A percentile compares a stretch with the other conserved stretches of the same genome.
These are phyloP conservation scores for Malassezia brasiliensis DNA, from an alignment of 1,284 basidiomycete genomes.

Conservation along the genomic window DNA sequence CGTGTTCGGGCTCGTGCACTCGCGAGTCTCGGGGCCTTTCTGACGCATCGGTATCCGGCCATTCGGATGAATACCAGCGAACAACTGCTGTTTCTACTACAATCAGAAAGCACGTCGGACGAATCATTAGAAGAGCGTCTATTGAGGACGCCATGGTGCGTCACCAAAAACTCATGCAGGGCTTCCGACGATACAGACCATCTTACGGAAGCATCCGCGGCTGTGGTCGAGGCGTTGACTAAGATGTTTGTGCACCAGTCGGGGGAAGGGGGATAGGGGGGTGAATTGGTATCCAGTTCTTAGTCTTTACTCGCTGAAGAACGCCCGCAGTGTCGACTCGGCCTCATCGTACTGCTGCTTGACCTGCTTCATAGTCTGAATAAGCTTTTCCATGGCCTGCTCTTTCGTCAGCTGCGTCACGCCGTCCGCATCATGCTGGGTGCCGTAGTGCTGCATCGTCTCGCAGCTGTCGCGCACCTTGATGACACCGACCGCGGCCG, in stretches of 20 bases:
- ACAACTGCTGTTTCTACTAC: slow-evolving; percentile 6
- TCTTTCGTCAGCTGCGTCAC: slow-evolving; percentile 24
- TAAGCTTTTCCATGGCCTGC: slow-evolving; percentile 28
- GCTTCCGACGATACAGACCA: background rate
- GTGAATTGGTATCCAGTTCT: background rate
- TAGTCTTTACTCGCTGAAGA: slow-evolving; percentile 37
- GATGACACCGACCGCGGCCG: slow-evolving; percentile 73
- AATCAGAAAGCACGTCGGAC: background rate
- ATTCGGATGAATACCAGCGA: slow-evolving; percentile 14
- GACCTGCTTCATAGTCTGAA: slow-evolving; percentile 25
- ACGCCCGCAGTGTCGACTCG: slow-evolving; percentile 42
- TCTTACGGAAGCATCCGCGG: background rate
- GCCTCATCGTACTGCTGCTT: slow-evolving; percentile 42
- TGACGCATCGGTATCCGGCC: slow-evolving; percentile 10
- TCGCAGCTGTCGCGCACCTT: slow-evolving; percentile 74
- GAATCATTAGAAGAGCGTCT: slow-evolving; percentile 2
- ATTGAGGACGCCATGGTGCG: slow-evolving; percentile 5
- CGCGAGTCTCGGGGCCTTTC: background rate
- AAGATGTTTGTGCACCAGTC: background rate
- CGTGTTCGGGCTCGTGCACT: background rate
- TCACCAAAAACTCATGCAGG: background rate
- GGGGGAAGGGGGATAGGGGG: background rate
- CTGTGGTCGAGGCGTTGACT: background rate
- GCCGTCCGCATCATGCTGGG: slow-evolving; percentile 49
- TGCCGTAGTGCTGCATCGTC: slow-evolving; percentile 74